A percentile compares a stretch with the other conserved stretches of the same genome.
These are phyloP conservation scores for Croton setiger DNA, from an alignment of 441 rosid species.

Conservation along the genomic window DNA sequence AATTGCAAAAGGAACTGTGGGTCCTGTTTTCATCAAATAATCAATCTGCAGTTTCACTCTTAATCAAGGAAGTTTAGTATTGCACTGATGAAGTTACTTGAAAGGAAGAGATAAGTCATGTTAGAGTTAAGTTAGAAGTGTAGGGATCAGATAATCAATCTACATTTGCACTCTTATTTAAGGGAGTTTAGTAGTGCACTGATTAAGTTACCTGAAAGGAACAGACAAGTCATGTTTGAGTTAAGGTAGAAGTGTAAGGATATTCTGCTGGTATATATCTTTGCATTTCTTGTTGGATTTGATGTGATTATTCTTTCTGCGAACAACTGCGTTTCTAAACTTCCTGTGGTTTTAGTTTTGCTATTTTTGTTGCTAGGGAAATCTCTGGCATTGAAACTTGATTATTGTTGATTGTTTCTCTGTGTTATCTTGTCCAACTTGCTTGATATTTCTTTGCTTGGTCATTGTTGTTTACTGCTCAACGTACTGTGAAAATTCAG, in stretches of 20 bases:
- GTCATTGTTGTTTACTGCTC: no score
- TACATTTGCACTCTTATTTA: not conserved
- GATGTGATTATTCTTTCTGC: not conserved
- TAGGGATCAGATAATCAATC: not conserved
- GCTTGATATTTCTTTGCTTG: not conserved
- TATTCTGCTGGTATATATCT: not conserved
- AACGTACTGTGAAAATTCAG: no score
- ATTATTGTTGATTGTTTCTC: not conserved
- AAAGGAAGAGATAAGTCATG: not conserved
- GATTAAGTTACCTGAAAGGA: not conserved
- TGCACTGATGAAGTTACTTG: not conserved
- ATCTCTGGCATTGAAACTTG: not conserved
- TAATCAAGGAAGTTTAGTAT: not conserved
- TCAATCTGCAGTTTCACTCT: not conserved
- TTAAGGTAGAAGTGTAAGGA: not conserved
- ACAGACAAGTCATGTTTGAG: not conserved
- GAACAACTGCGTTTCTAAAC: not conserved
- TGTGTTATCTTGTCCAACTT: not conserved
- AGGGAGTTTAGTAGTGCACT: not conserved
- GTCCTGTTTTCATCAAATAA: not conserved
- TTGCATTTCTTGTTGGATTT: not conserved
- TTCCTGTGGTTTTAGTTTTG: not conserved
- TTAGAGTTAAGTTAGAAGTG: not conserved
- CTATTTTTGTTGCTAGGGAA: not conserved
- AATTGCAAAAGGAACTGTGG: not conserved